Conservation (phyloP, 352 stramenopile genomes). For the Globisporangium spiculum region DNA sequence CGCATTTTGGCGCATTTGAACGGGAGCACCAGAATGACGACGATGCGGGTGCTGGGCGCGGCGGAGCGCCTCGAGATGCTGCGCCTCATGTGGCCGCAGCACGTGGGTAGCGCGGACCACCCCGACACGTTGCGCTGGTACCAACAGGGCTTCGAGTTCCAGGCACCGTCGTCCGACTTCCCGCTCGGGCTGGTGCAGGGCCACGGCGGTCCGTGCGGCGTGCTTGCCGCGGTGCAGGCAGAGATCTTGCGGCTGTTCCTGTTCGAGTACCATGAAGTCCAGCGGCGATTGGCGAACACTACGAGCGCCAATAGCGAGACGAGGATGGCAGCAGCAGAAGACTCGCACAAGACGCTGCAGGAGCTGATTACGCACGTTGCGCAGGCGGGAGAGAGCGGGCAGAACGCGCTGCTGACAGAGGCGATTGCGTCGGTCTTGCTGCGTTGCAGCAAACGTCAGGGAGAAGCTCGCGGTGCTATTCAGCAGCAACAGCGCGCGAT, state of each 20-base stretch:
- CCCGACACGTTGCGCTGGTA: constrained; percentile 48
- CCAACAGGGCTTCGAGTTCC: constrained; percentile 58
- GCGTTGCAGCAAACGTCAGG: constrained; percentile 21
- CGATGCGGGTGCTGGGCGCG: constrained; percentile 4
- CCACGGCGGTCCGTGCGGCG: constrained; percentile 77
- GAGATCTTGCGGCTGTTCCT: constrained; percentile 61
- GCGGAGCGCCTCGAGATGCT: constrained; percentile 10
- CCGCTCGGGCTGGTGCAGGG: constrained; percentile 67
- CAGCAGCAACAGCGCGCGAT: constrained; percentile 10
- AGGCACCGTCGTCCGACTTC: constrained; percentile 27
- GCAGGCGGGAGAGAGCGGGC: constrained; percentile 1
- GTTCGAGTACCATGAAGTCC: constrained; percentile 28
- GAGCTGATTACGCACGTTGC: constrained; percentile 8
- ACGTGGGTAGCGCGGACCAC: constrained; percentile 7
- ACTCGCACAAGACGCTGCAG: constrained; percentile 9
- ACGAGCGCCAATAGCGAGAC: neutral
- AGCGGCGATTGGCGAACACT: neutral
- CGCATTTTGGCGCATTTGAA: constrained; percentile 2
- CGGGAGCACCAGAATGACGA: neutral
- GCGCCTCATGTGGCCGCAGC: constrained; percentile 45
- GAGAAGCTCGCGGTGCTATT: neutral
- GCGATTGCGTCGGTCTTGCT: constrained; percentile 34
- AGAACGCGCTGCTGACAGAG: constrained; percentile 13
- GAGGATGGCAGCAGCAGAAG: neutral
- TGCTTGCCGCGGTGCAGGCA: constrained; percentile 77